Evolutionary conservation across 352 stramenopile genomes (phyloP).

Genomic region (Saprolegnia diclina): DNA sequence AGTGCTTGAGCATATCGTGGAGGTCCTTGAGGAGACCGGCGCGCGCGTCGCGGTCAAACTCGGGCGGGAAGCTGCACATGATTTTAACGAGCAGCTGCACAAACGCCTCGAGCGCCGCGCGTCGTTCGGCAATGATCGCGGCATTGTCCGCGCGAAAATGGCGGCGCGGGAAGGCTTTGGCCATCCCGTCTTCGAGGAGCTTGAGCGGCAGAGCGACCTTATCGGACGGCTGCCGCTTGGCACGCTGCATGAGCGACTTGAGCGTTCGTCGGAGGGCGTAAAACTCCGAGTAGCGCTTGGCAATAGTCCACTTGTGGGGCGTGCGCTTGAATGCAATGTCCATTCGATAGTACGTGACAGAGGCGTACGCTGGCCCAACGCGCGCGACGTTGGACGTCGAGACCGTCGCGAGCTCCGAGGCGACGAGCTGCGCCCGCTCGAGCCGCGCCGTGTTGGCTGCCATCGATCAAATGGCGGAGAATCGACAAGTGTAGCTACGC

Average conservation of each 20-base stretch:
- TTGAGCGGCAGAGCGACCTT: constrained; percentile 36
- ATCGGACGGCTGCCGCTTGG: constrained; percentile 30
- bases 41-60: neutral
- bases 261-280: constrained; percentile 60
- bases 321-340: constrained; percentile 80
- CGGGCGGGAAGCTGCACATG: constrained; percentile 59
- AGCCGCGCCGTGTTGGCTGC: neutral
- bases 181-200: constrained; percentile 48
- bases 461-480: neutral
- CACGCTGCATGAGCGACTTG: constrained; percentile 59
- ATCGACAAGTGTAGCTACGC: neutral
- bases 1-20: constrained; percentile 70
- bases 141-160: constrained; percentile 67
- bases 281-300: constrained; percentile 84
- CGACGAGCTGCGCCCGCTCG: constrained; percentile 4
- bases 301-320: constrained; percentile 82
- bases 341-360: constrained; percentile 83
- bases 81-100: constrained; percentile 79
- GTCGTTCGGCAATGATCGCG: constrained; percentile 67
- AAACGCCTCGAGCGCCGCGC: constrained; percentile 61
- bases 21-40: constrained; percentile 36
- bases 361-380: constrained; percentile 35
- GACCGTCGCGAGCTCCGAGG: constrained; percentile 1
- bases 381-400: constrained; percentile 52
- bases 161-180: constrained; percentile 55